Base-by-base conservation (phyloP, 805 yeast species). In the Zygosaccharomyces pseudorouxii region DNA sequence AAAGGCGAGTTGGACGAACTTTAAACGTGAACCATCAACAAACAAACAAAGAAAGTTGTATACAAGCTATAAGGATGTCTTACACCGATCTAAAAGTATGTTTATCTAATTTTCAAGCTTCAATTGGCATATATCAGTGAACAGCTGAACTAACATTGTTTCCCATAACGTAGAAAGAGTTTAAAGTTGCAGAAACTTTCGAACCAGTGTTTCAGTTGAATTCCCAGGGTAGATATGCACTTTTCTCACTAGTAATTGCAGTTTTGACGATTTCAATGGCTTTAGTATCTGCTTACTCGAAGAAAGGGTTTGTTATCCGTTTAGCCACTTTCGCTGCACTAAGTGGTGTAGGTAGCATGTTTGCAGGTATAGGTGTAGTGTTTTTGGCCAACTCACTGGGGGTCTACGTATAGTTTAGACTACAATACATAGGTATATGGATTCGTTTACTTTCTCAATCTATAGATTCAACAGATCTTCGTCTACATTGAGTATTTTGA, bases 341-440 rank as follows among this genome's bases (percentile, higher is more conserved):
- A 18, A 64, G 70, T 48, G 51, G 57, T 7, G 37, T 62, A 10
- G 72, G 71, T 2, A 64, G 74, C 16, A 20, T 67, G n/a, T 60
- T 71, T 23, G 59, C 63, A 42, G 75, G 75, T 3, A 62, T 74
- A 46, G 74, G 74, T 19, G 53, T 69, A 22, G 69, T 76, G 16
- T 72, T 71, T 48, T 49, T 73, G 25, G 64, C 74, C 18, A 64
- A 75, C 51, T 69, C 73, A 6, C 71, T 75, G 37, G 79, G 76
- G 29, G 79, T 76, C 2, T 76, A 76, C 55, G 70, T 74, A 40
- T 71, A 48, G 52, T 18, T 11, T 36, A 44, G 27, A 12, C 28
- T 20, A 22, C 12, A 25, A 20, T 19, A 8, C 14, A 11, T 39
- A 48, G 35, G 23, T 22, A 11, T 31, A 35, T 20, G 22, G 23